A percentile compares a stretch with the other conserved stretches of the same genome.
These are phyloP conservation scores for Tolypocladium cylindrosporum DNA, from an alignment of 2,329 filamentous ascomycete species.

Conservation along the genomic window DNA sequence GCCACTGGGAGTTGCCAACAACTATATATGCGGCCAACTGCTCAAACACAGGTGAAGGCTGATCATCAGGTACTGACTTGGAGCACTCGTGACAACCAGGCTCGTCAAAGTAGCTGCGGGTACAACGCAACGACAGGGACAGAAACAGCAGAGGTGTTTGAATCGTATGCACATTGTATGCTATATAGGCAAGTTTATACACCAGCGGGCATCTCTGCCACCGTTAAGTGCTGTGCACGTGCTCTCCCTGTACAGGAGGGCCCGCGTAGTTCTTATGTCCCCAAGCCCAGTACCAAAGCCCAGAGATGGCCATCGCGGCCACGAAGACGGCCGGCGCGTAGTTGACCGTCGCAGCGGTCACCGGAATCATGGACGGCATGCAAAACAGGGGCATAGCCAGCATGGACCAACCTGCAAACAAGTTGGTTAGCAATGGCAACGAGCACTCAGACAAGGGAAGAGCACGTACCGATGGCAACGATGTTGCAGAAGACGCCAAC, in stretches of 20 bases:
- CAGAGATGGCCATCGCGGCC: slow-evolving; percentile 50
- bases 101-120: neutral
- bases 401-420: slow-evolving; percentile 46
- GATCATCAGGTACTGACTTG: too few relatives aligned
- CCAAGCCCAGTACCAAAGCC: slow-evolving; percentile 59
- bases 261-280: slow-evolving; percentile 60
- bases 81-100: neutral
- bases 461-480: slow-evolving; percentile 48
- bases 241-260: slow-evolving; percentile 37
- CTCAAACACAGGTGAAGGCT: neutral
- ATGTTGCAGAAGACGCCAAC: slow-evolving; percentile 54
- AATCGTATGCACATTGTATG: neutral
- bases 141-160: neutral
- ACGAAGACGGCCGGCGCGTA: slow-evolving; percentile 69
- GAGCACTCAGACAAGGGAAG: neutral
- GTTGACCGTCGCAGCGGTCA: slow-evolving; percentile 52
- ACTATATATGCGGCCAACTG: neutral
- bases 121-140: neutral
- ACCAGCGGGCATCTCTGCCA: neutral
- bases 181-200: neutral
- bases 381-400: slow-evolving; percentile 66
- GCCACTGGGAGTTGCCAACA: neutral
- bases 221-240: neutral
- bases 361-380: slow-evolving; percentile 57
- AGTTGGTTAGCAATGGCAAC: neutral